These are phyloP conservation scores for Trichoderma reesei DNA, from an alignment of 495 filamentous ascomycete species.

Conservation along the genomic window DNA sequence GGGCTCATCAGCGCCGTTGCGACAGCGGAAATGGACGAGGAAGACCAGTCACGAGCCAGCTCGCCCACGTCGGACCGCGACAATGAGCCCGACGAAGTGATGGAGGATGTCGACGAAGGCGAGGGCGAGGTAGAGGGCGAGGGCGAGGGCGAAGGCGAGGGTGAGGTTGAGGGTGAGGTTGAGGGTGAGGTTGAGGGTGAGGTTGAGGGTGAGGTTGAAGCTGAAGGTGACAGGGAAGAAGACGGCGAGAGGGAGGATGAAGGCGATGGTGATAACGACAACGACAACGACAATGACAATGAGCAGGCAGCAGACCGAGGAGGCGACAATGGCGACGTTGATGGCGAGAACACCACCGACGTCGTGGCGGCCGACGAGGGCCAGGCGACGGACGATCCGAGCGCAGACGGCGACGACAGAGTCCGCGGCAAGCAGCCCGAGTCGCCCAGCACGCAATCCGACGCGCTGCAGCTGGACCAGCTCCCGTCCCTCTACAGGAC, in stretches of 20 bases:
- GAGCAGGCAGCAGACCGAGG: neutral
- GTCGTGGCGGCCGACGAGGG: neutral
- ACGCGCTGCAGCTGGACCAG: conserved; percentile 22
- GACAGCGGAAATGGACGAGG: conserved; percentile 13
- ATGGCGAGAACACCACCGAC: neutral
- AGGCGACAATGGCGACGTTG: neutral
- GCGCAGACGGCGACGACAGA: neutral
- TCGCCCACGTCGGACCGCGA: conserved; percentile 23
- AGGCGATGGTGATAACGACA: conserved; percentile 16
- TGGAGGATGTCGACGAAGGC: conserved; percentile 52
- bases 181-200: conserved; percentile 51
- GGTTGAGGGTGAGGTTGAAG: conserved; percentile 47
- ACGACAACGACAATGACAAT: conserved; percentile 21
- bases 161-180: conserved; percentile 52
- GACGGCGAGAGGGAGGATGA: conserved; percentile 13
- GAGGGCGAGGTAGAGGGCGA: conserved; percentile 50
- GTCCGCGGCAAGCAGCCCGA: conserved; percentile 19
- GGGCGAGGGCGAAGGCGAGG: conserved; percentile 45
- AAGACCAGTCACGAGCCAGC: conserved; percentile 8
- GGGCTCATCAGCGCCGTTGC: neutral
- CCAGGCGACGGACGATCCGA: conserved; percentile 13
- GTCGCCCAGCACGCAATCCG: conserved; percentile 24
- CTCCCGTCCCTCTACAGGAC: conserved; percentile 13
- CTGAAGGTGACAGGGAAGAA: conserved; percentile 25
- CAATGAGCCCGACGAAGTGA: conserved; percentile 48